Evolutionary conservation across 108 stramenopile species (phyloP).

Genomic region (Skeletonema menzelii): DNA sequence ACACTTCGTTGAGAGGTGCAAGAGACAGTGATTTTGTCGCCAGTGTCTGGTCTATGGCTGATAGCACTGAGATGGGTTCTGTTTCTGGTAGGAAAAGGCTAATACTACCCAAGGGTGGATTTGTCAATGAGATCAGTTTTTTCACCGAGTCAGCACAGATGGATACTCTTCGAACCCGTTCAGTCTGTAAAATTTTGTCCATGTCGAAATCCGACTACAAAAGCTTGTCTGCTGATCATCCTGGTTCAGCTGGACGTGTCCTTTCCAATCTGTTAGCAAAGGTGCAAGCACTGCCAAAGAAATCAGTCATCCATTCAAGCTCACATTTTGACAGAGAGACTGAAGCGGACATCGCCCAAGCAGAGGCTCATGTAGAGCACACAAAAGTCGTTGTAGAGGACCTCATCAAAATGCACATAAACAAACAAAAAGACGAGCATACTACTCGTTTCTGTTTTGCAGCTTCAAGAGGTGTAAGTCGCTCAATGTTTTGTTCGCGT

Average conservation of each 20-base stretch:
- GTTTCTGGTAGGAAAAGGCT: neutral
- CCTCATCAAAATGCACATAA: constrained; percentile 46
- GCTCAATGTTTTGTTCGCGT: no score
- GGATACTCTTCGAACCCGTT: constrained; percentile 38
- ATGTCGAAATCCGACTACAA: constrained; percentile 40
- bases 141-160: constrained; percentile 56
- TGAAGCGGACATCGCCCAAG: constrained; percentile 9
- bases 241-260: constrained; percentile 39
- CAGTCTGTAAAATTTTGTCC: constrained; percentile 57
- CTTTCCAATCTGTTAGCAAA: constrained; percentile 48
- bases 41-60: neutral
- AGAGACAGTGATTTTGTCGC: neutral
- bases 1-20: neutral
- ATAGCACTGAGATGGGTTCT: neutral
- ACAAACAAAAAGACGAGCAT: constrained; percentile 48
- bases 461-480: constrained; percentile 23
- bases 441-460: constrained; percentile 48
- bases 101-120: constrained; percentile 28
- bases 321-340: neutral
- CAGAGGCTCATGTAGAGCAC: constrained; percentile 9
- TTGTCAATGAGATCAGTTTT: constrained; percentile 57
- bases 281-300: constrained; percentile 5
- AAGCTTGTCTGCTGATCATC: constrained; percentile 47
- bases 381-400: constrained; percentile 21
- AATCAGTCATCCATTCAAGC: neutral